Conservation (phyloP, 768 basidiomycete genomes). For the Trametes meyenii region DNA sequence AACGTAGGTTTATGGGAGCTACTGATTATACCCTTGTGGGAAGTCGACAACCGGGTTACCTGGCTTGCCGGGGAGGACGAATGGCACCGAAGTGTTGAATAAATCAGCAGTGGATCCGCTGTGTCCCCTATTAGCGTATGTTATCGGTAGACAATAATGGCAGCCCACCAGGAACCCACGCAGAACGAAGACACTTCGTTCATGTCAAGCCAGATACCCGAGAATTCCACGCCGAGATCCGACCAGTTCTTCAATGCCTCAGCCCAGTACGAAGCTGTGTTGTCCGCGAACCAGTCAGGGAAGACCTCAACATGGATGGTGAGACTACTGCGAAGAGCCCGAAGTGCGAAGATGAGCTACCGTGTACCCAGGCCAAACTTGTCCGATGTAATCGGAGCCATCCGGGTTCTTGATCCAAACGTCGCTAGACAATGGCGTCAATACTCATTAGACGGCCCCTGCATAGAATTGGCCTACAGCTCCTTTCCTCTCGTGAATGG, state of each 20-base stretch:
- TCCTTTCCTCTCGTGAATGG: constrained; percentile 66
- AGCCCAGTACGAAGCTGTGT: constrained; percentile 59
- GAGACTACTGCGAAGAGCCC: too few relatives aligned
- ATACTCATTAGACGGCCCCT: not conserved
- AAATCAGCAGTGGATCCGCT: constrained; percentile 62
- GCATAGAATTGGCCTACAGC: constrained; percentile 40
- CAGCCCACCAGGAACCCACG: constrained; percentile 53
- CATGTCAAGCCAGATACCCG: constrained; percentile 73
- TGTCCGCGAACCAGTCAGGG: constrained; percentile 61
- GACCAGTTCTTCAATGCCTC: constrained; percentile 61
- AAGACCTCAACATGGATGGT: constrained; percentile 43
- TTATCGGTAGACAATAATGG: not conserved
- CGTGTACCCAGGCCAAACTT: constrained; percentile 81
- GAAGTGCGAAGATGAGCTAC: constrained; percentile 35
- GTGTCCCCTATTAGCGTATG: not conserved
- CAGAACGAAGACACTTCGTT: constrained; percentile 68
- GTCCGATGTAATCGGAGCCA: constrained; percentile 68
- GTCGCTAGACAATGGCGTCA: constrained; percentile 40
- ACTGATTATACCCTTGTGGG: constrained; percentile 62
- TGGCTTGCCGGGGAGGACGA: constrained; percentile 59
- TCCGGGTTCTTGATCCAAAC: constrained; percentile 78
- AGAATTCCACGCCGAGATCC: constrained; percentile 53
- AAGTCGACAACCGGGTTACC: constrained; percentile 56
- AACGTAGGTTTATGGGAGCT: not conserved
- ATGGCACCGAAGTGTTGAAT: constrained; percentile 54